Conservation (phyloP, 352 stramenopile species). For the Peronospora farinosa region DNA sequence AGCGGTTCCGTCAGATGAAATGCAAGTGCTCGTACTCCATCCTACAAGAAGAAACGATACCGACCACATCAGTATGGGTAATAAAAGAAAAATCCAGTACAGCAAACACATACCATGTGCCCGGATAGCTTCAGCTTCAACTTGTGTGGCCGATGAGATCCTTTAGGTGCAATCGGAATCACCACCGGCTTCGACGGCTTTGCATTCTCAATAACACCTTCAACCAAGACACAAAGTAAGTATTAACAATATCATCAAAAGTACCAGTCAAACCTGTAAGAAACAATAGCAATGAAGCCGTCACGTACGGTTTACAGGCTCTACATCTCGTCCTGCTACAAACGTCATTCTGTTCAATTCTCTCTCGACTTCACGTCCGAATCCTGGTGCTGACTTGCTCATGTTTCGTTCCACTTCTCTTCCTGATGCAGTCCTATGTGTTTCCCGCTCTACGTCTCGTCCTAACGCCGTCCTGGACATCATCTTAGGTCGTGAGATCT, state of each 20-base stretch:
- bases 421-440: slow-evolving; percentile 20
- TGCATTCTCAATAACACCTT: slow-evolving; percentile 28
- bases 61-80: slow-evolving; percentile 1
- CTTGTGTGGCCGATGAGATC: slow-evolving; percentile 67
- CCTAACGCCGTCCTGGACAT: slow-evolving; percentile 46
- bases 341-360: slow-evolving; percentile 23
- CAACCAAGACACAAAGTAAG: slow-evolving; percentile 3
- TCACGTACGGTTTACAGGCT: slow-evolving; percentile 25
- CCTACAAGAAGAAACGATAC: slow-evolving; percentile 30
- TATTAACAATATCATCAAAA: slow-evolving; percentile 4
- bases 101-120: slow-evolving; percentile 52
- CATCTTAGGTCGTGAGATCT: slow-evolving; percentile 75
- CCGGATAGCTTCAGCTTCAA: slow-evolving; percentile 82
- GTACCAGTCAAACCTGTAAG: neutral
- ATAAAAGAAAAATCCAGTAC: neutral
- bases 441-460: slow-evolving; percentile 34
- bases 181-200: slow-evolving; percentile 40
- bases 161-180: slow-evolving; percentile 50
- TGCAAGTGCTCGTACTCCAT: slow-evolving; percentile 66
- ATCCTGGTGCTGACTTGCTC: slow-evolving; percentile 37
- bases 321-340: slow-evolving; percentile 33
- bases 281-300: neutral
- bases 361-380: slow-evolving; percentile 33
- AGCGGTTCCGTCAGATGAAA: slow-evolving; percentile 81
- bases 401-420: slow-evolving; percentile 49